Conservation (phyloP, 2,329 filamentous ascomycete species). For the Pseudocercospora crystallina region DNA sequence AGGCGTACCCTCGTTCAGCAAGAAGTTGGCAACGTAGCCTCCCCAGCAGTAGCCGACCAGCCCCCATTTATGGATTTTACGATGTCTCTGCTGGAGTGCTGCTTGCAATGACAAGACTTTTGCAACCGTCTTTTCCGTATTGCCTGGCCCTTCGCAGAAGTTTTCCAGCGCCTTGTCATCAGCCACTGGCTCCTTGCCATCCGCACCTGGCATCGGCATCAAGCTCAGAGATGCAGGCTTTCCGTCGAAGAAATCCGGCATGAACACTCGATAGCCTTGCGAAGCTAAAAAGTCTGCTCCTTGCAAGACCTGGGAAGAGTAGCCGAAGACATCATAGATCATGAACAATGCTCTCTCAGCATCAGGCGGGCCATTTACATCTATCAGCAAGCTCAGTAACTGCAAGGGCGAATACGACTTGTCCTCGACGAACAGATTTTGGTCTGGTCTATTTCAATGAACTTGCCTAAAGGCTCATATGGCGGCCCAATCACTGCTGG, state of each 20-base stretch:
- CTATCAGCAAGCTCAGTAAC: too few relatives aligned
- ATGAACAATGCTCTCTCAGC: too few relatives aligned
- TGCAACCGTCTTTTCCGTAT: slow-evolving; percentile 5
- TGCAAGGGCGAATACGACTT: too few relatives aligned
- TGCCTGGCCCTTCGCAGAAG: slow-evolving; percentile 9
- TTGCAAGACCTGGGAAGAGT: too few relatives aligned
- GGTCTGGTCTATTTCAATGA: too few relatives aligned
- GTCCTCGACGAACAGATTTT: too few relatives aligned
- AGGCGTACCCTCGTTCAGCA: background rate
- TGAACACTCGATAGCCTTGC: background rate
- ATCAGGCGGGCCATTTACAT: too few relatives aligned
- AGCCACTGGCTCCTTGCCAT: slow-evolving; percentile 1
- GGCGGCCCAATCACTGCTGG: too few relatives aligned
- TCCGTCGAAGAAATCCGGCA: slow-evolving; percentile 8
- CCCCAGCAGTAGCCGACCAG: slow-evolving; percentile 16
- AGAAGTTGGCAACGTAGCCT: slow-evolving; percentile 8
- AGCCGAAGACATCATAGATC: too few relatives aligned
- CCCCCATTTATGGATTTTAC: slow-evolving; percentile 3
- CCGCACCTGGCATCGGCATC: slow-evolving; percentile 8
- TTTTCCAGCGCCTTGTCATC: slow-evolving; percentile 9
- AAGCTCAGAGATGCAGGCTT: slow-evolving; percentile 8
- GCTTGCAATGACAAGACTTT: background rate
- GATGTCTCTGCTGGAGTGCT: slow-evolving; percentile 1
- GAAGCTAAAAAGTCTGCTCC: too few relatives aligned
- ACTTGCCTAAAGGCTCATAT: too few relatives aligned